Evolutionary conservation across 306 rosid genomes (phyloP).

Genomic region (Pyrus pyrifolia): DNA sequence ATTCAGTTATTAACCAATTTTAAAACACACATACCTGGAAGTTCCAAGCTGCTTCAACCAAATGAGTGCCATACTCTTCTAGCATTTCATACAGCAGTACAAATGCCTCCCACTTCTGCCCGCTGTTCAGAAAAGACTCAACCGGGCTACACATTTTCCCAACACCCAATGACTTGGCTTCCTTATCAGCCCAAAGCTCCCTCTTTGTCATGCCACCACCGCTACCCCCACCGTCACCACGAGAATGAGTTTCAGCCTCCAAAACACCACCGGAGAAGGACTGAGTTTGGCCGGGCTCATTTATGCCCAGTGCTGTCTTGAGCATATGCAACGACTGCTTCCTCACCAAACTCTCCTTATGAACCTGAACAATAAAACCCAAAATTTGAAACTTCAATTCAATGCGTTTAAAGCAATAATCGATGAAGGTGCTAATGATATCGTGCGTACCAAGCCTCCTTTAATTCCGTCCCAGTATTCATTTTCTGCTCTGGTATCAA

Average conservation of each 20-base stretch:
- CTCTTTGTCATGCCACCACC: conserved; percentile 50
- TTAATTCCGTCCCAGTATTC: too few relatives aligned
- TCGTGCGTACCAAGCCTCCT: too few relatives aligned
- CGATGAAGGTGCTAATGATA: too few relatives aligned
- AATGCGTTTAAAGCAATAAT: too few relatives aligned
- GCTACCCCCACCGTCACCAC: background rate
- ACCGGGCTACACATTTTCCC: conserved; percentile 45
- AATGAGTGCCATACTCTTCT: conserved; percentile 95
- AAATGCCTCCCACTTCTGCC: conserved; percentile 80
- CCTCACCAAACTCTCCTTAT: too few relatives aligned
- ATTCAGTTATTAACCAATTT: background rate
- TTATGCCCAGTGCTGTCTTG: too few relatives aligned
- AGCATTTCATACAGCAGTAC: conserved; percentile 91
- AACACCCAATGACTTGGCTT: conserved; percentile 86
- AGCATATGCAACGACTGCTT: too few relatives aligned
- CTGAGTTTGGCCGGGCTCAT: too few relatives aligned
- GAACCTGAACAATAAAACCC: too few relatives aligned
- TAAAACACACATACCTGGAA: conserved; percentile 52
- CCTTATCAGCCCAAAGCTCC: conserved; percentile 78
- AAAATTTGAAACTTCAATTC: too few relatives aligned
- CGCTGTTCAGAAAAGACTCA: conserved; percentile 36
- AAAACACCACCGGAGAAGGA: background rate
- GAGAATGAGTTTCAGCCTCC: too few relatives aligned
- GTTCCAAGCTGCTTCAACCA: conserved; percentile 98
- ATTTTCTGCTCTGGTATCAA: too few relatives aligned